Evolutionary conservation across 352 stramenopile genomes (phyloP).

Genomic region (Pythium phragmitis): DNA sequence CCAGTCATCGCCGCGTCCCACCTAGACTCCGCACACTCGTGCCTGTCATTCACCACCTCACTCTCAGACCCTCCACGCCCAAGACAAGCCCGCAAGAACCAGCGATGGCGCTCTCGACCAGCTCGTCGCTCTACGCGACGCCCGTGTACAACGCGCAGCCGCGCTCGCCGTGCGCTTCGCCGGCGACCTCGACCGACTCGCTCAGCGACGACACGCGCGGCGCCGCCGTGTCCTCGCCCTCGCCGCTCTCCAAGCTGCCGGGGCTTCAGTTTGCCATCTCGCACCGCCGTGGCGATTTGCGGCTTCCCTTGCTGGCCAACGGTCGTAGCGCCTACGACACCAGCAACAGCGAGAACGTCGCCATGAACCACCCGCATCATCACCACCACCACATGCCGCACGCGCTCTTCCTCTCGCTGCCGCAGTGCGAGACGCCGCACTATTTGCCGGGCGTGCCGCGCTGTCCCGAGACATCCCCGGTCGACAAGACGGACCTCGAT

Average conservation of each 20-base stretch:
- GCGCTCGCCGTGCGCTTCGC: slow-evolving; percentile 18
- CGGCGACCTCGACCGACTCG: slow-evolving; percentile 26
- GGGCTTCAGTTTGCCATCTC: slow-evolving; percentile 67
- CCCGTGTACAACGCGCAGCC: slow-evolving; percentile 11
- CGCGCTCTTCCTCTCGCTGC: slow-evolving; percentile 33
- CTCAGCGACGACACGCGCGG: slow-evolving; percentile 12
- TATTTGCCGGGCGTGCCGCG: slow-evolving; percentile 27
- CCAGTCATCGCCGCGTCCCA: slow-evolving; percentile 16
- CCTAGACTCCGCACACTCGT: background rate
- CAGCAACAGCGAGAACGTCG: slow-evolving; percentile 18
- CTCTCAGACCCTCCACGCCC: background rate
- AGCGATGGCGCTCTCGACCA: slow-evolving; percentile 12
- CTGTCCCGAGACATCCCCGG: slow-evolving; percentile 43
- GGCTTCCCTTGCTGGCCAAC: slow-evolving; percentile 45
- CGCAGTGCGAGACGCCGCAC: slow-evolving; percentile 37
- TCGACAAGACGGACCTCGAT: slow-evolving; percentile 28
- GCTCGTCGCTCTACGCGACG: slow-evolving; percentile 21
- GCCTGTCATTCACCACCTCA: background rate
- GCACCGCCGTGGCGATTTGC: slow-evolving; percentile 45
- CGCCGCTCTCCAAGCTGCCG: slow-evolving; percentile 48
- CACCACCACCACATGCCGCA: slow-evolving; percentile 5
- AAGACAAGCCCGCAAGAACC: background rate
- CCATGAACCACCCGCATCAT: slow-evolving; percentile 12
- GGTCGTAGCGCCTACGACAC: slow-evolving; percentile 5
- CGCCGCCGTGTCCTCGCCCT: slow-evolving; percentile 42